phyloP scores from a whole-genome alignment of 2,329 filamentous ascomycete species.

The Colletotrichum abscissum region DNA sequence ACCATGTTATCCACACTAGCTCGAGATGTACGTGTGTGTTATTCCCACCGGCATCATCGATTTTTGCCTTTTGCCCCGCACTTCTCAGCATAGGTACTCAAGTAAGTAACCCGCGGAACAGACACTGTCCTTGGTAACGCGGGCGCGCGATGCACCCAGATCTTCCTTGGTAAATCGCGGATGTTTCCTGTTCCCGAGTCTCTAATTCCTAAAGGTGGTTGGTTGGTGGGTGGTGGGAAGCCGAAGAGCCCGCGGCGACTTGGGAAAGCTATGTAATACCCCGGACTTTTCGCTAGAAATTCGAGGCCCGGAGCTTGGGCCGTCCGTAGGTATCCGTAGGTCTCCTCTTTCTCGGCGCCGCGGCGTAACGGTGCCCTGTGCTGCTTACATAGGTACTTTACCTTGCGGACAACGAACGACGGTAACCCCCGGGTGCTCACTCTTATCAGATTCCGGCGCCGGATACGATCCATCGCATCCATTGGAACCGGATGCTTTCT shows the following conservation, averaged over 20 bases:
- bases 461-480: background rate
- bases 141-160: background rate
- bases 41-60: conserved; percentile 12
- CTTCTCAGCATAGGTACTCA: too few species aligned
- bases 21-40: background rate
- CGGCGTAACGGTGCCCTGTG: background rate
- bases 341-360: conserved; percentile 1
- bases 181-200: background rate
- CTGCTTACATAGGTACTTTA: background rate
- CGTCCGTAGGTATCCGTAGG: background rate
- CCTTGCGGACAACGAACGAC: background rate
- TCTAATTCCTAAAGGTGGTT: background rate
- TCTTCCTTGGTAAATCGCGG: background rate
- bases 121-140: background rate
- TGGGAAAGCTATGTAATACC: background rate
- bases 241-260: background rate
- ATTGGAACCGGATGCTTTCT: background rate
- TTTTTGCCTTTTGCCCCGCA: background rate
- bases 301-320: background rate
- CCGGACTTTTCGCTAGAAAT: background rate
- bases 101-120: background rate
- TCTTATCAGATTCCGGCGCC: background rate
- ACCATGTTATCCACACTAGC: background rate
- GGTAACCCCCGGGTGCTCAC: too few species aligned
- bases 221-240: background rate